Evolutionary conservation across 2,329 filamentous ascomycete species (phyloP).

Genomic region (Monosporascus sp.): DNA sequence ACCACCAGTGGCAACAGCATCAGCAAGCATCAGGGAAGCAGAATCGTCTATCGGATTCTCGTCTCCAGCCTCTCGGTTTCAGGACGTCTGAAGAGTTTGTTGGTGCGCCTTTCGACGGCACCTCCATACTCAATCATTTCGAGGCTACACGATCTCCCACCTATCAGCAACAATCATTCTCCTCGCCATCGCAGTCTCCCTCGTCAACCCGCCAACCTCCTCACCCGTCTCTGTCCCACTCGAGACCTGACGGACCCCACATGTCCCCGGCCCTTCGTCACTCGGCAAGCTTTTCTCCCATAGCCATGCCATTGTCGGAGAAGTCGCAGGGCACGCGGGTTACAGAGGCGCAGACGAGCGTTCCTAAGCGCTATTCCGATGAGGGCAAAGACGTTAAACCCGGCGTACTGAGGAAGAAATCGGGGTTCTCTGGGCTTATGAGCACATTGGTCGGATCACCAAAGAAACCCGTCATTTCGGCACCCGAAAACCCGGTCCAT

Average conservation of each 20-base stretch:
- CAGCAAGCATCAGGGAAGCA: slow-evolving; percentile 3
- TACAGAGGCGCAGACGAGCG: slow-evolving; percentile 42
- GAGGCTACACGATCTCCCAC: slow-evolving; percentile 44
- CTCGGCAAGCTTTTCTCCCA: slow-evolving; percentile 59
- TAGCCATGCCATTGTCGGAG: slow-evolving; percentile 45
- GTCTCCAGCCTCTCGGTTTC: slow-evolving; percentile 35
- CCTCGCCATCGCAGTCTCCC: slow-evolving; percentile 8
- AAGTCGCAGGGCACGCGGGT: slow-evolving; percentile 35
- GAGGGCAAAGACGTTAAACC: slow-evolving; percentile 62
- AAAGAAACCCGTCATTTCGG: slow-evolving; percentile 91
- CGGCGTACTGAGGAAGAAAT: slow-evolving; percentile 70
- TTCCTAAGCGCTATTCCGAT: slow-evolving; percentile 72
- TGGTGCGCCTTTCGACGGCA: slow-evolving; percentile 61
- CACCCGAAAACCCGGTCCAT: slow-evolving; percentile 94
- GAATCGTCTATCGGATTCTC: slow-evolving; percentile 29
- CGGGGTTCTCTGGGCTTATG: slow-evolving; percentile 82
- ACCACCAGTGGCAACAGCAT: background rate
- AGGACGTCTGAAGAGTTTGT: slow-evolving; percentile 54
- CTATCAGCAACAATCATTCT: slow-evolving; percentile 12
- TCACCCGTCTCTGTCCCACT: slow-evolving; percentile 31
- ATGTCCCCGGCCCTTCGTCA: slow-evolving; percentile 56
- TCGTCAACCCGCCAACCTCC: slow-evolving; percentile 19
- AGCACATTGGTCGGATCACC: slow-evolving; percentile 78
- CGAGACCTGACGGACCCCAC: slow-evolving; percentile 48
- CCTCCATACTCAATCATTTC: slow-evolving; percentile 55